Base-by-base conservation (phyloP, 192 early-diverging fungal species). In the Coemansia sp. region DNA sequence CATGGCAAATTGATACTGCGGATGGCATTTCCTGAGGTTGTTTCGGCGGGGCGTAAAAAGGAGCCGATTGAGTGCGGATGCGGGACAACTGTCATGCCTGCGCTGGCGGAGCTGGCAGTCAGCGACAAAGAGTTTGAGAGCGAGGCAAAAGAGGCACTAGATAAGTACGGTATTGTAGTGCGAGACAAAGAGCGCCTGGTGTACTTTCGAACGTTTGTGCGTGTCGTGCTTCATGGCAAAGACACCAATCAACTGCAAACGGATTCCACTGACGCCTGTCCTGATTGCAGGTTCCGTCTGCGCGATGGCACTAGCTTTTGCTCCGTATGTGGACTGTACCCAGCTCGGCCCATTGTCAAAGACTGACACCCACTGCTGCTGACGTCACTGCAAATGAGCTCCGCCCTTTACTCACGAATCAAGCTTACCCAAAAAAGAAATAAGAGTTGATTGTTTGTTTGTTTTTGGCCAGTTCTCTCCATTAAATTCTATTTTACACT, bases 51-150 rank as follows among this genome's bases (percentile, higher is more conserved):
- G 73, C 70, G 90, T n/a, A 84, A 70, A 49, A 91, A 91, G 73
- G 87, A 88, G 29, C 88, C 90, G 0, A 86, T 89, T 61, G 90
- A 90, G 56, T 79, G 80, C 15, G 90, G 90, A 11, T 67, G 78
- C 5, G 88, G 88, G 0, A 88, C 87, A 1, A 86, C 87, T 0
- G 71, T 84, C 12, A 52, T 91, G 47, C 85, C 86, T 0, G 73
- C 80, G 52, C 20, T 86, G 38, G 82, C 87, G 37, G 71, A 66
- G 41, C 73, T 44, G 27, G 61, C 69, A 52, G 35, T 75, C 10
- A n/a, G 67, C 2, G 61, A 70, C 39, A 59, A 30, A 0, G 39
- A 58, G 40, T 64, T 88, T 34, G 59, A 59, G 41, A 18, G 7
- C 1, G 72, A 72, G 34, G 69, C 76, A 47, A 53, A 67, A 1